Conservation (phyloP, 805 yeast species). For the Candida corydali region DNA sequence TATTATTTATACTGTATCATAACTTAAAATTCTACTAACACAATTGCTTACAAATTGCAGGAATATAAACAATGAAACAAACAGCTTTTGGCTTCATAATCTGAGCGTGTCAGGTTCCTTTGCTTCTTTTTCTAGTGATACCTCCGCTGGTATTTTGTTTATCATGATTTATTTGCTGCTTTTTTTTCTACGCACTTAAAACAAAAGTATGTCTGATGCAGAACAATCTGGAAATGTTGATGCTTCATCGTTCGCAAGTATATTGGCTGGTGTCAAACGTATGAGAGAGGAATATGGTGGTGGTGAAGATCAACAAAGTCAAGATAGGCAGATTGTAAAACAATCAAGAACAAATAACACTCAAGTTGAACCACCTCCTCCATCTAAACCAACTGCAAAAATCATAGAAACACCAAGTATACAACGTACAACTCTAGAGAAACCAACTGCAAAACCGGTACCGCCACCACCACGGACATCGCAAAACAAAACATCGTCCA, state of each 20-base stretch:
- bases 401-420: not conserved
- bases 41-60: no score
- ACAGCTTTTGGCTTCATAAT: no score
- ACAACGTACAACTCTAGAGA: conserved; percentile 2
- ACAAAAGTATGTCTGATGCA: conserved; percentile 2
- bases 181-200: no score
- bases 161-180: no score
- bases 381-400: not conserved
- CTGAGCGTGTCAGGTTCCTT: no score
- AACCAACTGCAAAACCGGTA: conserved; percentile 12
- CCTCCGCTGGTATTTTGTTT: no score
- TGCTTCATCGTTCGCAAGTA: conserved; percentile 65
- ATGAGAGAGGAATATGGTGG: conserved; percentile 45
- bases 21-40: no score
- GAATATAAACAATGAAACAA: no score
- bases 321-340: conserved; percentile 2
- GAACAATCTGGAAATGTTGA: conserved; percentile 20
- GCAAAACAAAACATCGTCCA: not conserved
- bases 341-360: not conserved
- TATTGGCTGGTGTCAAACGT: conserved; percentile 63
- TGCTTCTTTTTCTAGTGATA: no score
- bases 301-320: not conserved
- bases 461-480: no score
- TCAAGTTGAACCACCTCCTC: not conserved
- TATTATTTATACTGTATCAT: no score